Evolutionary conservation across 805 yeast genomes (phyloP).

Genomic region (Starmerella davenportii): DNA sequence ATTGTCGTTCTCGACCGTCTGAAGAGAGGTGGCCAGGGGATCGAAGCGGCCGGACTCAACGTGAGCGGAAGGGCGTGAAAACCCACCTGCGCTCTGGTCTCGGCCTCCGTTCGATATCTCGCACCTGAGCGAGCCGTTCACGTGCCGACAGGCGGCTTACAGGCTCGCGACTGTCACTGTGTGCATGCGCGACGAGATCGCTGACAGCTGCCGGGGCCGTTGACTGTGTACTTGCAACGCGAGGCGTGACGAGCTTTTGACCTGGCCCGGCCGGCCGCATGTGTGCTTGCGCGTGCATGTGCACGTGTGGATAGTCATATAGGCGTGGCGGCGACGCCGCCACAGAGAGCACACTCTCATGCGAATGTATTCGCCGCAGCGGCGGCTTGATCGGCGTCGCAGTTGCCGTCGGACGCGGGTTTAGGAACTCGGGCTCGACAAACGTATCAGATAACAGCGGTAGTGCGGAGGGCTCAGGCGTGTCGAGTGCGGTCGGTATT

Average conservation of each 20-base stretch:
- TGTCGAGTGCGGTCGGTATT: background rate
- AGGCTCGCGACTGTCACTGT: background rate
- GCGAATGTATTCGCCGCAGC: conserved; percentile 10
- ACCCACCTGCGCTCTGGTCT: conserved; percentile 10
- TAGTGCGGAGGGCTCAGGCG: background rate
- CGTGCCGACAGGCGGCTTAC: background rate
- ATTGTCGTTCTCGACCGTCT: too few relatives aligned
- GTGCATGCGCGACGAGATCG: background rate
- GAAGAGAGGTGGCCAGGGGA: too few relatives aligned
- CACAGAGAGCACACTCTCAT: conserved; percentile 14
- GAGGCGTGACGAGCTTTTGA: too few relatives aligned
- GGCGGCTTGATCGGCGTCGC: conserved; percentile 4
- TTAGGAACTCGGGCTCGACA: background rate
- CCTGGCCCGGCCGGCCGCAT: too few relatives aligned
- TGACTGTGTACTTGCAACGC: too few relatives aligned
- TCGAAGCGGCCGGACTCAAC: too few relatives aligned
- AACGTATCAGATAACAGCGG: background rate
- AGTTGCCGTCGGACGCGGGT: background rate
- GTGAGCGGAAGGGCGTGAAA: conserved; percentile 9
- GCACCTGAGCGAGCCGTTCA: background rate
- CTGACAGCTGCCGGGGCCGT: background rate
- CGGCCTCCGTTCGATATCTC: background rate
- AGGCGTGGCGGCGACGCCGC: conserved; percentile 4
- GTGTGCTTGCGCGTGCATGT: background rate
- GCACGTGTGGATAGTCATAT: background rate